Evolutionary conservation across 148 eudicot species (phyloP), one percentile per base, ranked within the genome.

Genomic region (Diospyros lotus): DNA sequence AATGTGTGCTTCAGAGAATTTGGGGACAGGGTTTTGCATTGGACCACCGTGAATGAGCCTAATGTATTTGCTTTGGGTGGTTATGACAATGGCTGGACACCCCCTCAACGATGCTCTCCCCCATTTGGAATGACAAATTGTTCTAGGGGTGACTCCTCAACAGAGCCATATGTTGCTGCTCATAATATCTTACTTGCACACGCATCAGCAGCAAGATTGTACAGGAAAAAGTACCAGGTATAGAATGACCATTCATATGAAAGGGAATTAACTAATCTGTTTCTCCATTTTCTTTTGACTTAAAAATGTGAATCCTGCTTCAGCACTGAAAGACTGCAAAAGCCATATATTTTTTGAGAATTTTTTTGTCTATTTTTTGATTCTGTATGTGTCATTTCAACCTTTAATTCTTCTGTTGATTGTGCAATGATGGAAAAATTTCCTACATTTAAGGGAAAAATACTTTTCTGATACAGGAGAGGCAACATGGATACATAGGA

Each of bases 1-100:
- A 80, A 90, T 62, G 85, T 90, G 69, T 92, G 97, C 86, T 91
- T 91, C 46, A 82, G 76, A 82, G 86, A 89, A 77, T 91, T 91
- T 46, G 93, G 91, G 0, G 87, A 89, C 45, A 79, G 89, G 75
- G 87, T 89, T 45, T 50, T 10, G 73, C 74, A 87, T 45, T 89
- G 97, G 93, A 84, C 84, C 12, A 89, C 89, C 1, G 45, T 88
- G 6, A 88, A 92, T 44, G 91, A 92, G 74, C 80, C 78, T 11
- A 81, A 82, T 59, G 45, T 78, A 9, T 81, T 46, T 62, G 68
- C 73, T 11, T 52, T 66, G 18, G 75, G 60, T 51, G 84, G 86
- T 74, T 83, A 80, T 72, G 84, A 75, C 63, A 1, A 2, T 0
- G 84, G 84, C 11, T 0, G 11, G 9, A 66, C 74, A 62, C 81